A percentile compares a stretch with the other conserved stretches of the same genome.
Conservation (phyloP, 2,329 filamentous ascomycete species). For the Aspergillus pseudoglaucus region DNA sequence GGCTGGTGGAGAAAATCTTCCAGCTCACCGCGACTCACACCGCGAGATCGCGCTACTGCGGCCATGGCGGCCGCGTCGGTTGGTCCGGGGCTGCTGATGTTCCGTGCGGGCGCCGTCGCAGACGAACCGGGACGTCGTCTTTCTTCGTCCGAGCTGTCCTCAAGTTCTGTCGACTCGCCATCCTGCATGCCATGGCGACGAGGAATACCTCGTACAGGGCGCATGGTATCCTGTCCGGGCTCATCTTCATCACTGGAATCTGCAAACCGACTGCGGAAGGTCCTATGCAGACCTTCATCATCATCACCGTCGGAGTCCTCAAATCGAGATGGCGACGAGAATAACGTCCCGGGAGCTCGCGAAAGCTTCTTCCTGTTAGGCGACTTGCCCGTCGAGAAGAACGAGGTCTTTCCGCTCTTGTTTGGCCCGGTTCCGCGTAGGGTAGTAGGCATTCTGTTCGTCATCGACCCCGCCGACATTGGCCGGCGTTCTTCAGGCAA, state of each 20-base stretch:
- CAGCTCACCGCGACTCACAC: constrained; percentile 41
- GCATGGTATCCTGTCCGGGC: constrained; percentile 30
- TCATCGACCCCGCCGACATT: constrained; percentile 37
- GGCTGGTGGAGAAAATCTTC: constrained; percentile 30
- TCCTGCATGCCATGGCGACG: constrained; percentile 53
- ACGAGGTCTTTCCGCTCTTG: constrained; percentile 31
- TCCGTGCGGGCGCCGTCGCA: constrained; percentile 13
- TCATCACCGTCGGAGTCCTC: constrained; percentile 60
- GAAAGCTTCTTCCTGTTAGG: constrained; percentile 21
- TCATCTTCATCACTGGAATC: constrained; percentile 69
- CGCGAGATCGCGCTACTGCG: constrained; percentile 47
- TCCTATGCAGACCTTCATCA: constrained; percentile 25
- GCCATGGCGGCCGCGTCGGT: constrained; percentile 22
- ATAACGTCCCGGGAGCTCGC: constrained; percentile 20
- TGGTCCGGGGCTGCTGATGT: constrained; percentile 25
- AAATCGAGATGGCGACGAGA: constrained; percentile 43
- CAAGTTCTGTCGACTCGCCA: constrained; percentile 56
- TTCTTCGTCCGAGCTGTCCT: constrained; percentile 54
- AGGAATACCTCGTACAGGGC: constrained; percentile 56
- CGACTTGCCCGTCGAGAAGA: constrained; percentile 34
- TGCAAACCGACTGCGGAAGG: constrained; percentile 56
- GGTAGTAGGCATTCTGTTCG: constrained; percentile 39
- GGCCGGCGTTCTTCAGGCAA: constrained; percentile 52
- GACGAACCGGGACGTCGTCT: constrained; percentile 18
- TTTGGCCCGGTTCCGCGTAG: constrained; percentile 45